A percentile compares a stretch with the other conserved stretches of the same genome.
These are phyloP conservation scores for Aspergillus arachidicola DNA, from an alignment of 2,329 filamentous ascomycete species.

Conservation along the genomic window DNA sequence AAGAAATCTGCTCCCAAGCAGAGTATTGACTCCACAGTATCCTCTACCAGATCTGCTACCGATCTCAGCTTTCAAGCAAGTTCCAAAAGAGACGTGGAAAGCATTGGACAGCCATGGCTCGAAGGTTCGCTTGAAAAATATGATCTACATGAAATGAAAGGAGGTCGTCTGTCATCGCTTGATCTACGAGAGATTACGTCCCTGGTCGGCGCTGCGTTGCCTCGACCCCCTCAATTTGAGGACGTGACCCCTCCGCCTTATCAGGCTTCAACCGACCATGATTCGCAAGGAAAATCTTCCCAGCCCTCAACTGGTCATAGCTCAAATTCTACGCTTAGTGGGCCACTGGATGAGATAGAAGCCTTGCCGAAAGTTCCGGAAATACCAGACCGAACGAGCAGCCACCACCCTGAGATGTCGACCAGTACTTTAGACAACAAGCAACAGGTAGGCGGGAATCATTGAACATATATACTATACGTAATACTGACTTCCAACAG, in stretches of 20 bases:
- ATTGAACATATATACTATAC: neutral
- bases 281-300: neutral
- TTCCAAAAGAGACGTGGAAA: constrained; percentile 38
- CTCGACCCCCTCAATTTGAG: constrained; percentile 26
- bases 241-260: constrained; percentile 26
- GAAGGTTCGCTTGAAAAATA: constrained; percentile 27
- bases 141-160: constrained; percentile 18
- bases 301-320: neutral
- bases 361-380: neutral
- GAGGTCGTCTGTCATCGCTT: constrained; percentile 29
- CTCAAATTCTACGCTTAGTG: neutral
- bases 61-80: constrained; percentile 31
- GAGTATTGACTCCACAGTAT: constrained; percentile 24
- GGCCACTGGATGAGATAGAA: neutral
- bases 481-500: constrained; percentile 13
- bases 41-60: constrained; percentile 16
- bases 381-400: neutral
- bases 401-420: neutral
- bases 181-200: constrained; percentile 37
- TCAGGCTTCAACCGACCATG: constrained; percentile 9
- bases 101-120: constrained; percentile 42
- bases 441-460: constrained; percentile 7
- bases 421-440: neutral
- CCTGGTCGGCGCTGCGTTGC: constrained; percentile 36
- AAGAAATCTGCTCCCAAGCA: constrained; percentile 26